phyloP scores from a whole-genome alignment of 179 eudicot genomes.

The Heliamphora pulchella region DNA sequence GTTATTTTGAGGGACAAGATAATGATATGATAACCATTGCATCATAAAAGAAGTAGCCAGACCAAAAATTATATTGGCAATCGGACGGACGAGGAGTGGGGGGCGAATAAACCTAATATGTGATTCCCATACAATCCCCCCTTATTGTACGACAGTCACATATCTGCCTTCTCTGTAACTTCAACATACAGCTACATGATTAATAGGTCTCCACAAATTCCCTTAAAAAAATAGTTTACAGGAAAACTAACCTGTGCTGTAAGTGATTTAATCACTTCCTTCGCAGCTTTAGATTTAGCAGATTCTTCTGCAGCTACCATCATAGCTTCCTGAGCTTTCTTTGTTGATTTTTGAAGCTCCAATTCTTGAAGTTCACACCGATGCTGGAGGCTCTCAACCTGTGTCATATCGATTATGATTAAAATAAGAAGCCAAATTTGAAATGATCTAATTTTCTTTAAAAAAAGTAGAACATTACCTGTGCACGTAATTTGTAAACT shows the following conservation, averaged over 20 bases:
- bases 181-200: neutral
- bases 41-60: neutral
- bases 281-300: constrained; percentile 91
- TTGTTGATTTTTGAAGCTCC: constrained; percentile 64
- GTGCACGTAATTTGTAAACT: constrained; percentile 64
- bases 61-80: neutral
- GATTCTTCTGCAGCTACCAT: constrained; percentile 80
- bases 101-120: neutral
- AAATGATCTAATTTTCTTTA: neutral
- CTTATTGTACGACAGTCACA: neutral
- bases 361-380: constrained; percentile 73
- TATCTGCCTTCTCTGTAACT: neutral
- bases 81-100: neutral
- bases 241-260: constrained; percentile 62
- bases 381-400: constrained; percentile 75
- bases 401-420: constrained; percentile 16
- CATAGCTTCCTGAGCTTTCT: constrained; percentile 81
- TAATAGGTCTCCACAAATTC: neutral
- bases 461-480: constrained; percentile 36
- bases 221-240: neutral
- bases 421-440: constrained; percentile 12
- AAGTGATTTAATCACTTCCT: constrained; percentile 88
- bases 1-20: neutral
- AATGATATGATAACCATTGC: neutral
- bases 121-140: neutral